These are phyloP conservation scores for Suillus lakei DNA, from an alignment of 768 basidiomycete genomes.

Conservation along the genomic window DNA sequence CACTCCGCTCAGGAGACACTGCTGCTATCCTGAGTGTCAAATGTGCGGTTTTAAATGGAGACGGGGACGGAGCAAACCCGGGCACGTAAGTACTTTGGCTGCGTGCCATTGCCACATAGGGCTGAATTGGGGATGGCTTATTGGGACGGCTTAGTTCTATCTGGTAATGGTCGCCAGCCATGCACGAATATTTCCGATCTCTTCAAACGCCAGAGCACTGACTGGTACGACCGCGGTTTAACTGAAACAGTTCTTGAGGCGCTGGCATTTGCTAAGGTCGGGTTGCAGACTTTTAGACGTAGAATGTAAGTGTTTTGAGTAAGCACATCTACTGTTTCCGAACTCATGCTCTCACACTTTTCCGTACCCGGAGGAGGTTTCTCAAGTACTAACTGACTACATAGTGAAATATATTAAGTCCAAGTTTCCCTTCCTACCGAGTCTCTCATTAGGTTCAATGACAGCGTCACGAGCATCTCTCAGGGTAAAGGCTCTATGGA, in stretches of 20 bases:
- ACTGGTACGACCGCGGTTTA: constrained; percentile 39
- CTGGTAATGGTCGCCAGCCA: not conserved
- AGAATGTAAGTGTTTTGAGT: constrained; percentile 37
- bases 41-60: too few species aligned
- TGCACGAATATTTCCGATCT: not conserved
- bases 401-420: constrained; percentile 29
- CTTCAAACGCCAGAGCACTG: constrained; percentile 19
- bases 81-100: too few species aligned
- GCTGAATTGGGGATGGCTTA: too few species aligned
- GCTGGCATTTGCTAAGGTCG: constrained; percentile 27
- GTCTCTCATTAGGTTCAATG: constrained; percentile 18
- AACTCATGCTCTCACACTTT: not conserved
- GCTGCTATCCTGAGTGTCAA: too few species aligned
- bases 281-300: constrained; percentile 11
- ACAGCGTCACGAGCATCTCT: constrained; percentile 26
- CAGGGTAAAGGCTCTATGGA: constrained; percentile 2
- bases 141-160: too few species aligned
- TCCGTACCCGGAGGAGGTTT: constrained; percentile 23
- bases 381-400: constrained; percentile 26
- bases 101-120: too few species aligned
- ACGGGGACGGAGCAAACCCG: too few species aligned
- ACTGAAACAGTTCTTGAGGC: constrained; percentile 39
- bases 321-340: constrained; percentile 11
- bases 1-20: too few species aligned
- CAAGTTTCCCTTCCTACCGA: too few species aligned